Base-by-base conservation (phyloP, 331 rosid genomes). In the Rhamnella rubrinervis region DNA sequence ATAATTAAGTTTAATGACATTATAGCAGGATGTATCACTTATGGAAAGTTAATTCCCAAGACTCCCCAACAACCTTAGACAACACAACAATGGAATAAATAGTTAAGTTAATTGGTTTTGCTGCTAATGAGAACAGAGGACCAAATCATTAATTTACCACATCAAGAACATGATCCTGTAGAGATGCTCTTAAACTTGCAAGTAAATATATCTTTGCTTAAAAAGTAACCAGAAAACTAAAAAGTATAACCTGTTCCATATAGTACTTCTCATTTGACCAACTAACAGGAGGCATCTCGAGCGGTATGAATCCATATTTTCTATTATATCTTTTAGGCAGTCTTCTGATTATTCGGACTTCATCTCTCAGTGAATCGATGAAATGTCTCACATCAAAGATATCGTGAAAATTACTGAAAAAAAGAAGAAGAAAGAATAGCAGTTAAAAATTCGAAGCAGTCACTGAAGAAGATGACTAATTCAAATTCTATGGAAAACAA, bases 241-340 rank as follows among this genome's bases (percentile, higher is more conserved):
- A 58, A 59, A 58, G 71, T 19, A 50, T 14, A 60, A 95, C 99
- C 99, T 95, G 97, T 69, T 89, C 84, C 61, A 91, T 58, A 78
- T 95, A 95, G 82, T 91, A 95, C 61, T 77, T 89, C 69, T 91
- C 97, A 23, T 71, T 89, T 8, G 99, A 91, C 99, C 99, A 95
- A 88, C 99, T 95, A 85, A 95, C 84, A 69, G 99, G 99, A 78
- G 97, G 90, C 97, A 95, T 95, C 82, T 72, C 77, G 20, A 87
- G 66, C 56, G 80, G 78, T 55, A 77, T 72, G 79, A 66, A 60
- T 46, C 96, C 96, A 81, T 80, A 56, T 76, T 87, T 87, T 71
- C 84, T 75, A 70, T 73, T 76, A 71, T 83, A 86, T 84, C 47
- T 83, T 71, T 91, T 95, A 35, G 99, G 99, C 75, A 95, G 82